Evolutionary conservation across 805 yeast species (phyloP).

Genomic region (Candida andamanensis): DNA sequence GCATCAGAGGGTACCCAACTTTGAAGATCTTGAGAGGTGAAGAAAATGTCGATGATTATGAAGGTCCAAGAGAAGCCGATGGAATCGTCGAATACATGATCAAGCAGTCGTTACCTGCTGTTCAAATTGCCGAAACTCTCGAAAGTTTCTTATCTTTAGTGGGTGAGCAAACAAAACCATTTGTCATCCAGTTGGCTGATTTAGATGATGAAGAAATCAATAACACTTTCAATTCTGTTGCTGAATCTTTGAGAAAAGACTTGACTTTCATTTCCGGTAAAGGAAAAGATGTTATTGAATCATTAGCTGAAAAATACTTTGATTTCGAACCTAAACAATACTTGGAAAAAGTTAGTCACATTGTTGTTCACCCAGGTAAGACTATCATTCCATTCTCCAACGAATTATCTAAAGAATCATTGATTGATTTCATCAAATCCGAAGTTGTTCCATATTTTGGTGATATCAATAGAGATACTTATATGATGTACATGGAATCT

Average conservation of each 20-base stretch:
- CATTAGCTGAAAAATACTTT: slow-evolving; percentile 30
- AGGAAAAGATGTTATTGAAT: slow-evolving; percentile 35
- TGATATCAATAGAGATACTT: slow-evolving; percentile 78
- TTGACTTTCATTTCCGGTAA: slow-evolving; percentile 48
- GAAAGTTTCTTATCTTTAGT: slow-evolving; percentile 48
- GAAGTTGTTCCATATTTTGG: slow-evolving; percentile 83
- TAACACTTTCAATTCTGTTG: slow-evolving; percentile 57
- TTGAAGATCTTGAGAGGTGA: slow-evolving; percentile 70
- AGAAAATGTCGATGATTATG: slow-evolving; percentile 53
- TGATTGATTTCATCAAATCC: slow-evolving; percentile 46
- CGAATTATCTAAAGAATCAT: slow-evolving; percentile 28
- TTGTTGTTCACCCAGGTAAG: slow-evolving; percentile 43
- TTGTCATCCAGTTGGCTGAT: slow-evolving; percentile 50
- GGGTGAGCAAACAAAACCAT: slow-evolving; percentile 44
- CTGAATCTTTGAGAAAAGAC: slow-evolving; percentile 59
- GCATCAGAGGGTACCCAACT: slow-evolving; percentile 80
- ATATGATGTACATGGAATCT: slow-evolving; percentile 65
- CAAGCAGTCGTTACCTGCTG: slow-evolving; percentile 75
- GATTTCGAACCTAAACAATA: slow-evolving; percentile 26
- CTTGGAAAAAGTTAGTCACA: slow-evolving; percentile 19
- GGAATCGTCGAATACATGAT: slow-evolving; percentile 76
- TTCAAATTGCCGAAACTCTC: slow-evolving; percentile 36
- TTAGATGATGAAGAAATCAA: slow-evolving; percentile 33
- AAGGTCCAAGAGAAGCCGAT: slow-evolving; percentile 78
- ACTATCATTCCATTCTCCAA: slow-evolving; percentile 45